Base-by-base conservation (phyloP, 352 stramenopile species). In the Phytopythium cucurbitacearum region DNA sequence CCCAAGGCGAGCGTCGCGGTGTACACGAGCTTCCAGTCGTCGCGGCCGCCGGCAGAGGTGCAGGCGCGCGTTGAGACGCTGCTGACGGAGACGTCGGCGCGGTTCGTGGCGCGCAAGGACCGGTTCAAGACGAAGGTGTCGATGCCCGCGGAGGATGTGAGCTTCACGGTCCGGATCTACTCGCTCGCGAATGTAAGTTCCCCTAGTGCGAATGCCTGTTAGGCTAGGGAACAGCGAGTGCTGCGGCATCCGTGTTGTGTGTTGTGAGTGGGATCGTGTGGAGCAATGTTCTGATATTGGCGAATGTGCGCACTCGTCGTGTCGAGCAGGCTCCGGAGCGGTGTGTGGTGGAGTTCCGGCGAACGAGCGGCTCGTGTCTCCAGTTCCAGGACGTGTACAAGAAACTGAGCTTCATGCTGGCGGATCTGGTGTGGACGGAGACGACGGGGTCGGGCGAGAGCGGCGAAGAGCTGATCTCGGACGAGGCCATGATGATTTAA, bases 401-500 rank as follows among this genome's bases (percentile, higher is more conserved):
- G 49, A 81, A 73, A 54, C 62, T 91, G 51, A 87, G 69, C 47
- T 60, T 45, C 13, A 60, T 53, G 49, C 65, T 91, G 11, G 59
- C 73, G 8, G 71, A 86, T 53, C 69, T 86, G 21, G 63, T 84
- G 40, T 91, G 70, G 56, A 65, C 74, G 48, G 56, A 57, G 9
- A 15, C 2, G 7, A 15, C 47, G 28, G 35, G 34, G 47, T 28
- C 44, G 11, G 33, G 44, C 44, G 44, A 73, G 13, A 69, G 62
- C 38, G 67, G 62, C 16, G 81, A 91, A 46, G 81, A 91, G 53
- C 65, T 89, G 47, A 87, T 89, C 47, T 89, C 78, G 13, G 81
- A 91, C 52, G 79, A 89, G 55, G 76, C 75, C 48, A 85, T 89
- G 68, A 91, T 91, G 81, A 89, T 89, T 60, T 91, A 86, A 51